Evolutionary conservation across 768 basidiomycete genomes (phyloP), one percentile per base, ranked within the genome.

Genomic region (Strobilomyces echinocephalus): DNA sequence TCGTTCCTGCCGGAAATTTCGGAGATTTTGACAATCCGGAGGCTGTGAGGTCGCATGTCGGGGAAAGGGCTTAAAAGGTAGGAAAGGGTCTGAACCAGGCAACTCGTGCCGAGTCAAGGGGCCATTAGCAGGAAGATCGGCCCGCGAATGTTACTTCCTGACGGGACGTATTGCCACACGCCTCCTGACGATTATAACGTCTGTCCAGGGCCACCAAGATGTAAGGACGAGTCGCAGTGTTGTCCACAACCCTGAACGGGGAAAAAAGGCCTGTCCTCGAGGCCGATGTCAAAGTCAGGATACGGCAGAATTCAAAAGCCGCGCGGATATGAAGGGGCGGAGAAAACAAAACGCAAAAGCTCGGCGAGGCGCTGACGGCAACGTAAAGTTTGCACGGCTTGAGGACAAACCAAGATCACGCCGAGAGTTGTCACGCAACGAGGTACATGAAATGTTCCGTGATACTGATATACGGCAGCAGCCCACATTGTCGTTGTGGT

Each of bases 391-490:
- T 52, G 41, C 45, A 46, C 16, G 43, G 28, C 36, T 43, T 43
- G 50, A 49, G 12, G 31, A 42, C 18, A 18, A 42, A 24, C 30
- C 28, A 8, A 46, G 42, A 35, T 24, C 9, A 18, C 24, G 18
- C 50, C 20, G 28, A 11, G 20, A 15, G 18, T 43, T 11, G 44
- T 24, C 18, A 44, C 18, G 20, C 16, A 43, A 40, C 36, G n/a
- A 62, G 60, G 52, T 38, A 59, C 54, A 50, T 34, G 40, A 54
- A 4, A 35, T 45, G 42, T 56, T 56, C 57, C 54, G 54, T 53
- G 46, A 55, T 33, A 42, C 33, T 53, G 46, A 55, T 36, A 42
- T 36, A 46, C 33, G 45, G 57, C 49, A 51, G n/a, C 28, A 33
- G 24, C 26, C 46, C 45, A 31, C 3, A 33, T 20, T 21, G 49